phyloP scores from a whole-genome alignment of 495 filamentous ascomycete species.

The Amphirosellinia nigrospora region DNA sequence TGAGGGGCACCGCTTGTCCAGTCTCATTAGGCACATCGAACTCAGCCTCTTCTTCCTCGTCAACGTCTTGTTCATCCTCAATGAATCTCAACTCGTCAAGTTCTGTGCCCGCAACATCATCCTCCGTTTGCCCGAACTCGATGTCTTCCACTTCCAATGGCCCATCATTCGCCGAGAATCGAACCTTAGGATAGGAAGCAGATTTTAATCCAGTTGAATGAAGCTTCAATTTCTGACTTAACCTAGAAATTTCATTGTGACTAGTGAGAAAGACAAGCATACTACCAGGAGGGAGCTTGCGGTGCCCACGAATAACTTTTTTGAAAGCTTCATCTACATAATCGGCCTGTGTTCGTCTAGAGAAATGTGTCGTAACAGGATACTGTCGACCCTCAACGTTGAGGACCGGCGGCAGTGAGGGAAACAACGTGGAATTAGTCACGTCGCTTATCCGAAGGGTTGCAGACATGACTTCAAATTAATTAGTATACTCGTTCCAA shows the following conservation, averaged over 20 bases:
- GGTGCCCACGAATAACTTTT: constrained; percentile 88
- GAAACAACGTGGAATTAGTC: constrained; percentile 81
- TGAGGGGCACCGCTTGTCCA: constrained; percentile 59
- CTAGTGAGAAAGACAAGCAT: constrained; percentile 97
- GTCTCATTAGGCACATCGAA: constrained; percentile 60
- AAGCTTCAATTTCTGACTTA: constrained; percentile 78
- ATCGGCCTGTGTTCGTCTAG: constrained; percentile 80
- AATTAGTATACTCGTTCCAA: constrained; percentile 2
- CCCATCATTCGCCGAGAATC: constrained; percentile 76
- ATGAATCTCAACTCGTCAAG: constrained; percentile 38
- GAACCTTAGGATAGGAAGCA: constrained; percentile 65
- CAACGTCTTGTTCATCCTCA: constrained; percentile 57
- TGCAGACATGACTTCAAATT: constrained; percentile 79
- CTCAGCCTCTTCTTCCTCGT: constrained; percentile 67
- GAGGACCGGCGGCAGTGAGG: constrained; percentile 79
- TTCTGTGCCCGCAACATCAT: constrained; percentile 53
- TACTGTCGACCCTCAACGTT: constrained; percentile 95
- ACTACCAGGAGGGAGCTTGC: constrained; percentile 86
- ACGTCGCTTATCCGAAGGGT: constrained; percentile 92
- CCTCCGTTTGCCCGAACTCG: constrained; percentile 70
- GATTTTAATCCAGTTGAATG: constrained; percentile 65
- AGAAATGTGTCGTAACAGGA: constrained; percentile 87
- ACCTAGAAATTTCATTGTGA: constrained; percentile 82
- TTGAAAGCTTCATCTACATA: constrained; percentile 88
- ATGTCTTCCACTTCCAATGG: constrained; percentile 87